Evolutionary conservation across 345 rosid species (phyloP).

Genomic region (Arabis alpina): DNA sequence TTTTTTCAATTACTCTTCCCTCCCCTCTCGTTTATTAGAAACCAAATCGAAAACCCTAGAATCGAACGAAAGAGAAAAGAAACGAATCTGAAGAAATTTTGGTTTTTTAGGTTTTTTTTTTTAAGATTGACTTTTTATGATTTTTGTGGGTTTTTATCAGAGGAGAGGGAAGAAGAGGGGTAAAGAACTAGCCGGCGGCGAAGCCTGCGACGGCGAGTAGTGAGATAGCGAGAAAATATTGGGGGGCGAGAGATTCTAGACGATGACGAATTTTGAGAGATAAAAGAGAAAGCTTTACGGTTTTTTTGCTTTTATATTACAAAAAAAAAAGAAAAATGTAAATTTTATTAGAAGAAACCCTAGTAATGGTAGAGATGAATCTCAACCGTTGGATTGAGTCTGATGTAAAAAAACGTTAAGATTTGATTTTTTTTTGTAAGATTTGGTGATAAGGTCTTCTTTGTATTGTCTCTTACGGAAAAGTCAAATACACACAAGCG

Average conservation of each 20-base stretch:
- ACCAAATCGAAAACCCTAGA: conserved; percentile 44
- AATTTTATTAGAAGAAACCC: conserved; percentile 14
- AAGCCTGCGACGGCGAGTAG: conserved; percentile 54
- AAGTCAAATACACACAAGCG: conserved; percentile 20
- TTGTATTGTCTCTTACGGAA: not conserved
- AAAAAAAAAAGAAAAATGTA: not conserved
- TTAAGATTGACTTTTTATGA: conserved; percentile 19
- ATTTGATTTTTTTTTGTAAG: not conserved
- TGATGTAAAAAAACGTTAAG: conserved; percentile 14
- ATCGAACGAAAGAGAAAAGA: conserved; percentile 8
- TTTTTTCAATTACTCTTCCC: conserved; percentile 57
- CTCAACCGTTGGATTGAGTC: conserved; percentile 37
- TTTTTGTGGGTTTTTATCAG: conserved; percentile 18
- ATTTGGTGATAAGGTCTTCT: conserved; percentile 21
- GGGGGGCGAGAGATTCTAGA: conserved; percentile 29
- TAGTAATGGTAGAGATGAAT: conserved; percentile 8
- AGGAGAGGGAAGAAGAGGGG: conserved; percentile 62
- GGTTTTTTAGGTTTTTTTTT: conserved; percentile 27
- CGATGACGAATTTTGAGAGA: conserved; percentile 5
- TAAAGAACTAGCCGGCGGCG: conserved; percentile 55
- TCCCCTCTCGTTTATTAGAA: conserved; percentile 73
- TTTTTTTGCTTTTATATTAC: conserved; percentile 27
- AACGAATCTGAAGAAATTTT: conserved; percentile 15
- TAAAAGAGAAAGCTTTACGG: conserved; percentile 9
- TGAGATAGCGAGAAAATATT: conserved; percentile 16